Conservation (phyloP, 768 basidiomycete species). For the Suillus weaverae region DNA sequence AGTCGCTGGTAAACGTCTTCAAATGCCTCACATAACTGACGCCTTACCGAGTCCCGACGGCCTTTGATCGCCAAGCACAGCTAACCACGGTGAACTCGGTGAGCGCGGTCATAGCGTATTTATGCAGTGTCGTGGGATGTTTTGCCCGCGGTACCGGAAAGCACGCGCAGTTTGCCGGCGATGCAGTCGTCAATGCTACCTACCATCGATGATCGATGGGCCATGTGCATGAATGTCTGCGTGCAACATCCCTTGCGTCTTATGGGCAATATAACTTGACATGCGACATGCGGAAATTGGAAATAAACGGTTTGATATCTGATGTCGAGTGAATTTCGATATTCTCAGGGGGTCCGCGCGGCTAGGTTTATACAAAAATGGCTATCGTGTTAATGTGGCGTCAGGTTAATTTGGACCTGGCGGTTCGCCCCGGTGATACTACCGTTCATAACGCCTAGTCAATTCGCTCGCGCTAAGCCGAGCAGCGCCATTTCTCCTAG, state of each 20-base stretch:
- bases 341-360: constrained; percentile 2
- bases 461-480: neutral
- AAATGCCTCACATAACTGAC: neutral
- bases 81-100: neutral
- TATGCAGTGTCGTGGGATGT: neutral
- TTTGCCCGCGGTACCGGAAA: neutral
- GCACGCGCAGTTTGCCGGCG: too few relatives aligned
- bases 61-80: neutral
- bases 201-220: neutral
- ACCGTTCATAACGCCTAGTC: neutral
- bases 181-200: neutral
- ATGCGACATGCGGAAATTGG: neutral
- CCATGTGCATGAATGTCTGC: too few relatives aligned
- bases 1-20: neutral
- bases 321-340: neutral
- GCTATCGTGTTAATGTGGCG: neutral
- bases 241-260: neutral
- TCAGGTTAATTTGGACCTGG: neutral
- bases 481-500: neutral
- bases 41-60: neutral
- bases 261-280: neutral
- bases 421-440: neutral
- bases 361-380: neutral
- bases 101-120: neutral
- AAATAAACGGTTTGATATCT: neutral